A percentile compares a stretch with the other conserved stretches of the same genome.
phyloP scores from a whole-genome alignment of 208 protist genomes.

The Lotmaria passim region DNA sequence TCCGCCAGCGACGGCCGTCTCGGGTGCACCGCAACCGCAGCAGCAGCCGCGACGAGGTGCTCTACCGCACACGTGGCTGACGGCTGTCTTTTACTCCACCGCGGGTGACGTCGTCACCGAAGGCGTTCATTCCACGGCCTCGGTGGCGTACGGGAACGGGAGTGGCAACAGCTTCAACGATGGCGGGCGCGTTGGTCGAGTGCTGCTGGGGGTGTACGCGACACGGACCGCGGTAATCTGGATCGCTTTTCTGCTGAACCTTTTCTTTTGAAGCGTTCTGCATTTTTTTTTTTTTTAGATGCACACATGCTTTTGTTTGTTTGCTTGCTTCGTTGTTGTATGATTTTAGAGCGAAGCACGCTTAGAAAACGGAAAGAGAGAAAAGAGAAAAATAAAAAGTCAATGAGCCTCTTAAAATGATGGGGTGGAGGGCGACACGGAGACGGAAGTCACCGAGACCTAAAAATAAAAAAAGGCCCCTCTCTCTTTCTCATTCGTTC shows the following conservation, averaged over 20 bases:
- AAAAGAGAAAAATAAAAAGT: too few relatives aligned
- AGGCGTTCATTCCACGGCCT: not conserved
- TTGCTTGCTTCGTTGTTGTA: too few relatives aligned
- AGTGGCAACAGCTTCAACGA: not conserved
- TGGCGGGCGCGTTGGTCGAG: constrained; percentile 3
- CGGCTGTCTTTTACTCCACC: not conserved
- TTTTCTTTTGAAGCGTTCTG: constrained; percentile 27
- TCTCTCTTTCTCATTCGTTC: too few relatives aligned
- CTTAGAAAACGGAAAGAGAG: too few relatives aligned
- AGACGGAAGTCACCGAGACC: too few relatives aligned
- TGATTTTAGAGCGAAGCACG: too few relatives aligned
- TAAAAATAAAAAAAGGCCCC: too few relatives aligned
- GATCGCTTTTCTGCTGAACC: constrained; percentile 36
- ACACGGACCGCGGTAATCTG: constrained; percentile 36
- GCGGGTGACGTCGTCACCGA: not conserved
- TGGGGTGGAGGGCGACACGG: too few relatives aligned
- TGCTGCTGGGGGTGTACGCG: constrained; percentile 29
- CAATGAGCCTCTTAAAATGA: too few relatives aligned
- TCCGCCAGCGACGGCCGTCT: too few relatives aligned
- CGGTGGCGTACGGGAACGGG: not conserved
- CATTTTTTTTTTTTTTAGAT: not conserved
- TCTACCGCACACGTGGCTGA: constrained; percentile 28
- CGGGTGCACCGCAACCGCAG: too few relatives aligned
- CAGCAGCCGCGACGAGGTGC: not conserved
- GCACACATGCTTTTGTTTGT: too few relatives aligned